Evolutionary conservation across 2,329 filamentous ascomycete species (phyloP), one percentile per base, ranked within the genome.

Genomic region (Fusarium goolgardi): DNA sequence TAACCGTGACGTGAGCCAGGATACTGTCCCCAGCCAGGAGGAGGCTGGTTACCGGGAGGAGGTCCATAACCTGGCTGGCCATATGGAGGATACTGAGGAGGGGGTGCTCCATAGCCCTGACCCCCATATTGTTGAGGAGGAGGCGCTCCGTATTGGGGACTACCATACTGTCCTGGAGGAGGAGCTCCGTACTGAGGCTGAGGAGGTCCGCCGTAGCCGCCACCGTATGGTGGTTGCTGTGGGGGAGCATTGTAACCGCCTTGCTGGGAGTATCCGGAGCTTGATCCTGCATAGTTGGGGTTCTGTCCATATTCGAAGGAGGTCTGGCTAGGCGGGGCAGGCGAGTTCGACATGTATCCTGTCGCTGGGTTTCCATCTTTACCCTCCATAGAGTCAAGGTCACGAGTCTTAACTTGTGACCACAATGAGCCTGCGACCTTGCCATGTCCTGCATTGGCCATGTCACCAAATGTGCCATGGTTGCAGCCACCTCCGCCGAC

Each of bases 341-440:
- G 79, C 3, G 80, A 79, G 52, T 71, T 74, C 5, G 82, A 82
- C 31, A 78, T 65, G 56, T 80, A 80, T 53, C 77, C 78, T 60
- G 75, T 47, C 37, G 74, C 64, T 53, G 79, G 72, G 39, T 80
- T 77, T 21, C 78, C 78, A 59, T 86, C 82, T 6, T 79, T 78
- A 4, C 83, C 85, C 40, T 81, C 82, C 82, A 88, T 84, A 15
- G 85, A 84, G 52, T 82, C 80, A 15, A 89, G 75, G 65, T 90
- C 87, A 59, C 87, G 82, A 5, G 83, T 85, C 68, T 85, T 83
- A 55, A 90, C 86, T 71, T 90, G 85, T 12, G 82, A 82, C 86
- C 88, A 90, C 6, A 90, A 80, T 0, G 85, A 86, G 6, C 85
- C 87, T 0, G 84, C 79, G 3, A 87, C 86, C 71, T 86, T 87